Percentiles rank a stretch among this genome's conserved stretches.
Conservation (phyloP, 345 rosid species). For the Camelina neglecta region DNA sequence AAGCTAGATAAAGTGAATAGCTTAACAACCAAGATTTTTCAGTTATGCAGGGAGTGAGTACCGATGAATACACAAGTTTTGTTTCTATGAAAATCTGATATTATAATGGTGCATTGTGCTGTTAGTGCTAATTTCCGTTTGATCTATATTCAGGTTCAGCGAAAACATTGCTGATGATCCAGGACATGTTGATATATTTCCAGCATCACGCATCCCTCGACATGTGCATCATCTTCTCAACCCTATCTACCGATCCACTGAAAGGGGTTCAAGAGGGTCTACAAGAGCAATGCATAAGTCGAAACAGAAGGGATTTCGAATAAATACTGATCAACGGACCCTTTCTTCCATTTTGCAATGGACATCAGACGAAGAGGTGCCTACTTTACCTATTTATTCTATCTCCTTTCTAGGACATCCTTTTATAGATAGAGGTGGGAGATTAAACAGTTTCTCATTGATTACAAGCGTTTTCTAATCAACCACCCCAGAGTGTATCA, state of each 20-base stretch:
- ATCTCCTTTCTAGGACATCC: not conserved
- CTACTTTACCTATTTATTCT: conserved; percentile 18
- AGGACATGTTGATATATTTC: conserved; percentile 86
- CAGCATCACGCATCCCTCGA: conserved; percentile 73
- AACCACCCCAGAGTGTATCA: not conserved
- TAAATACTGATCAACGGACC: conserved; percentile 66
- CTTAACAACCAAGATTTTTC: conserved; percentile 63
- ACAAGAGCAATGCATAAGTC: conserved; percentile 43
- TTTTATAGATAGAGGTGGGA: not conserved
- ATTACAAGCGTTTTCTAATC: not conserved
- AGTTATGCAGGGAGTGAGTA: conserved; percentile 79
- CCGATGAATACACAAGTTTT: conserved; percentile 15
- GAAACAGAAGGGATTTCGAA: conserved; percentile 68
- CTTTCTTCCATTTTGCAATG: conserved; percentile 74
- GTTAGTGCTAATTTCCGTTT: conserved; percentile 28
- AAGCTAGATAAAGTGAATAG: conserved; percentile 79
- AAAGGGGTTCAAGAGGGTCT: conserved; percentile 46
- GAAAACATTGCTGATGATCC: conserved; percentile 77
- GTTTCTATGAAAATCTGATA: not conserved
- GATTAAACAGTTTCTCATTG: not conserved
- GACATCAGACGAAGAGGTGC: conserved; percentile 85
- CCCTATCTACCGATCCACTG: conserved; percentile 55
- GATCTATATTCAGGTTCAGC: conserved; percentile 61
- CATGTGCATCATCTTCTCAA: conserved; percentile 63
- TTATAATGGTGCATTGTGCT: not conserved